These are phyloP conservation scores for Curvularia lunata DNA, from an alignment of 2,329 filamentous ascomycete genomes.

Conservation along the genomic window DNA sequence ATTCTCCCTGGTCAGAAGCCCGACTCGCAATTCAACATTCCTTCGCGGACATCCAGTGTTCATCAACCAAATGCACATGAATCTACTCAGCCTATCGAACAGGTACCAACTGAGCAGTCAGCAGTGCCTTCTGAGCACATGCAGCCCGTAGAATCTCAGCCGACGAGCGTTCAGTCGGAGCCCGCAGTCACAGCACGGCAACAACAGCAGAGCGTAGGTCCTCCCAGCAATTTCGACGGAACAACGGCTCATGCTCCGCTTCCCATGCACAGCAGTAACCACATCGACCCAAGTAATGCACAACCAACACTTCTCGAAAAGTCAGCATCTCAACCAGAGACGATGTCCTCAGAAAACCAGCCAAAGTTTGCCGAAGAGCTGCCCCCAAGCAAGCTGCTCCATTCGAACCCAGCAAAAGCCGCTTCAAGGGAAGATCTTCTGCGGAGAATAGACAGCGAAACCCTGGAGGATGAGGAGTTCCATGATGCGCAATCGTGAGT, in stretches of 20 bases:
- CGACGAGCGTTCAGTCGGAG: slow-evolving; percentile 5
- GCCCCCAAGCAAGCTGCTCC: slow-evolving; percentile 37
- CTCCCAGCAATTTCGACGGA: slow-evolving; percentile 61
- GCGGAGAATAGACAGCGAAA: slow-evolving; percentile 51
- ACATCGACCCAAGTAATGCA: slow-evolving; percentile 13
- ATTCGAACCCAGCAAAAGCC: slow-evolving; percentile 32
- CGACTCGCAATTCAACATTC: slow-evolving; percentile 61
- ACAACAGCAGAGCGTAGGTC: slow-evolving; percentile 54
- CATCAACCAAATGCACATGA: slow-evolving; percentile 20
- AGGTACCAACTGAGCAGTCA: slow-evolving; percentile 12
- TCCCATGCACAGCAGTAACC: slow-evolving; percentile 12
- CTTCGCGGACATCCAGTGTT: slow-evolving; percentile 53
- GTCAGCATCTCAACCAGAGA: slow-evolving; percentile 10
- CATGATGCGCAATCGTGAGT: slow-evolving; percentile 54
- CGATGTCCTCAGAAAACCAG: slow-evolving; percentile 14
- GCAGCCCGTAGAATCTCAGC: slow-evolving; percentile 10
- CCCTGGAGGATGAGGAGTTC: slow-evolving; percentile 55
- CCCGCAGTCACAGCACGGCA: slow-evolving; percentile 13
- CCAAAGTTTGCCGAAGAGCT: slow-evolving; percentile 26
- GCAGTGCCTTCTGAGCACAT: slow-evolving; percentile 11
- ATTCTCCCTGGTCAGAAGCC: slow-evolving; percentile 78
- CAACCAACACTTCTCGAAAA: slow-evolving; percentile 16
- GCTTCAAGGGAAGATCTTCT: slow-evolving; percentile 28
- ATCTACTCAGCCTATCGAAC: slow-evolving; percentile 12
- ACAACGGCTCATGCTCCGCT: slow-evolving; percentile 41